Base-by-base conservation (phyloP, 2,329 filamentous ascomycete genomes). In the Clonostachys rhizophaga region DNA sequence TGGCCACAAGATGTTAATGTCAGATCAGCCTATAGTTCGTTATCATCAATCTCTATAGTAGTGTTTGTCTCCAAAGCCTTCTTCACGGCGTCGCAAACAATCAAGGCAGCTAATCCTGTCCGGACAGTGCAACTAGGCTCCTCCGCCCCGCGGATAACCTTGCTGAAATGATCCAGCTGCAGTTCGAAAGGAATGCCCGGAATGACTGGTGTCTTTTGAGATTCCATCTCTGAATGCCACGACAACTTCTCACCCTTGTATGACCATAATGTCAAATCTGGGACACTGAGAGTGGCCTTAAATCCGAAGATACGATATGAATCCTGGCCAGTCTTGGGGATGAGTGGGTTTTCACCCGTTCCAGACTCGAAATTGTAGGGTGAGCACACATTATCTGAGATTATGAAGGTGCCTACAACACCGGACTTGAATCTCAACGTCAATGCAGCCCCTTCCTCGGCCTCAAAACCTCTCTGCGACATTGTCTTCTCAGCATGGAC, bases 251-350 rank as follows among this genome's bases (percentile, higher is more conserved):
- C 49, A 4, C 50, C 57, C 4, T 51, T 55, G 56, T 80, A 75
- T n/a, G 64, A 73, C 68, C 70, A 78, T 1, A 67, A 51, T 4
- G 62, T 69, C 65, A 80, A 70, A 57, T 79, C 77, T 1, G 76
- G 76, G 14, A 81, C 72, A 54, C 76, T 79, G 2, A 83, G 55
- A 17, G 66, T 70, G 1, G 62, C 78, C 3, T 75, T 60, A 0
- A 71, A 73, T 0, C 77, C 78, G 49, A 81, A 75, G n/a, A 83
- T 71, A 1, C 76, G 68, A 49, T 81, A 82, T 44, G 78, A 73
- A 51, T 70, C 71, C 49, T 60, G 61, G 0, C 57, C 62, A 3
- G 64, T 58, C 8, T 60, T 58, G 0, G 76, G 71, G 43, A 83
- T 74, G 1, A 66, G 57, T 0, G 78, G 75, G 49, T 82, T 83